These are phyloP conservation scores for Candida ponderosae DNA, from an alignment of 805 yeast species.

Conservation along the genomic window DNA sequence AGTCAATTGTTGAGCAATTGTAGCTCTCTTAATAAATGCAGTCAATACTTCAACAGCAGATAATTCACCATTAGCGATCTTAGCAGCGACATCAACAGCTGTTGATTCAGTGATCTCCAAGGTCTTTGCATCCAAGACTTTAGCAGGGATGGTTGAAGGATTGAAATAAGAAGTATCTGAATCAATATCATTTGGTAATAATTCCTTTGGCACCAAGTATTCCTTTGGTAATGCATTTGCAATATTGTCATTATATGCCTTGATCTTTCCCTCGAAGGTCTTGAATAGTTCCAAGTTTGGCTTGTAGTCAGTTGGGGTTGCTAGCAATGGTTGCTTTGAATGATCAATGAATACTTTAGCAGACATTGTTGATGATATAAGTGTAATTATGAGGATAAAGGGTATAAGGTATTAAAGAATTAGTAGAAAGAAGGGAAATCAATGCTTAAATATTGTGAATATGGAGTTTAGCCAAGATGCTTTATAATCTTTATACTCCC, in stretches of 20 bases:
- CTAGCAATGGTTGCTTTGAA: background rate
- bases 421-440: too few species aligned
- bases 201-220: conserved; percentile 23
- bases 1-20: conserved; percentile 54
- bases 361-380: too few species aligned
- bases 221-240: background rate
- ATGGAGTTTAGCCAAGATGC: too few species aligned
- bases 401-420: too few species aligned
- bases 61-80: conserved; percentile 26
- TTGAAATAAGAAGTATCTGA: conserved; percentile 13
- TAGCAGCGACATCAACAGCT: conserved; percentile 12
- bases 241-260: background rate
- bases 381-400: too few species aligned
- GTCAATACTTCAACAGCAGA: conserved; percentile 11
- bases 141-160: conserved; percentile 14
- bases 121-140: conserved; percentile 11
- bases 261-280: conserved; percentile 23
- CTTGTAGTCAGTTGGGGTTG: background rate
- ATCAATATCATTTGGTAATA: background rate
- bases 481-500: too few species aligned
- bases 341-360: background rate
- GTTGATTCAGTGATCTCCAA: conserved; percentile 17
- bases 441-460: too few species aligned
- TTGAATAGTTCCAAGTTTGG: background rate
- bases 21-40: conserved; percentile 33